Evolutionary conservation across 2,329 filamentous ascomycete species (phyloP).

Genomic region (Bipolaris zeicola): DNA sequence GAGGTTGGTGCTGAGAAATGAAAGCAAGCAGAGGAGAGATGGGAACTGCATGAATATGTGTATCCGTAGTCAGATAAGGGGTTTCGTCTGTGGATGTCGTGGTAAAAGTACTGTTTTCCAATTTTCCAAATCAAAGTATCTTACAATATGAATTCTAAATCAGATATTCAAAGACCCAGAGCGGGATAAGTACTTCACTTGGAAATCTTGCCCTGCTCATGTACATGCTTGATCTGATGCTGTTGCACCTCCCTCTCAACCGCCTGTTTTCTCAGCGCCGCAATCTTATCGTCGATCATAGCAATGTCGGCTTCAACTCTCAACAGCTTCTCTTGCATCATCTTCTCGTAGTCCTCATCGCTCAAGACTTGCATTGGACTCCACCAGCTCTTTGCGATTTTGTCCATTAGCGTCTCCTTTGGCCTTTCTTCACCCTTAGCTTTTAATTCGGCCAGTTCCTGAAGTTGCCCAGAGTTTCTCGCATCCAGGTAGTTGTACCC

Average conservation of each 20-base stretch:
- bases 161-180: too few relatives aligned
- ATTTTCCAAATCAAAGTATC: neutral
- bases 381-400: slow-evolving; percentile 67
- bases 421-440: slow-evolving; percentile 34
- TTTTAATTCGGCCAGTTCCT: slow-evolving; percentile 43
- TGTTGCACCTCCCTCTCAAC: slow-evolving; percentile 26
- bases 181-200: neutral
- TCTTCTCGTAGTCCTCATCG: slow-evolving; percentile 73
- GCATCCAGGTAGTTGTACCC: slow-evolving; percentile 60
- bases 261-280: slow-evolving; percentile 49
- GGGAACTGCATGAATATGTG: too few relatives aligned
- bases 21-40: too few relatives aligned
- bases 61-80: too few relatives aligned
- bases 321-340: slow-evolving; percentile 73
- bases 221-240: slow-evolving; percentile 13
- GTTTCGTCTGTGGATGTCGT: neutral
- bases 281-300: slow-evolving; percentile 76
- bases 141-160: neutral
- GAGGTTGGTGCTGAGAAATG: neutral
- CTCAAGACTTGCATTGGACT: slow-evolving; percentile 72
- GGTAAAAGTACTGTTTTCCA: neutral
- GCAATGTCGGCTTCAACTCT: slow-evolving; percentile 77
- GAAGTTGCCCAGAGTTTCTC: slow-evolving; percentile 47
- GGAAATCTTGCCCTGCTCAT: neutral
- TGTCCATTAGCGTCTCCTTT: slow-evolving; percentile 54